Conservation (phyloP, 768 basidiomycete species). For the Xanthoconium purpureum region DNA sequence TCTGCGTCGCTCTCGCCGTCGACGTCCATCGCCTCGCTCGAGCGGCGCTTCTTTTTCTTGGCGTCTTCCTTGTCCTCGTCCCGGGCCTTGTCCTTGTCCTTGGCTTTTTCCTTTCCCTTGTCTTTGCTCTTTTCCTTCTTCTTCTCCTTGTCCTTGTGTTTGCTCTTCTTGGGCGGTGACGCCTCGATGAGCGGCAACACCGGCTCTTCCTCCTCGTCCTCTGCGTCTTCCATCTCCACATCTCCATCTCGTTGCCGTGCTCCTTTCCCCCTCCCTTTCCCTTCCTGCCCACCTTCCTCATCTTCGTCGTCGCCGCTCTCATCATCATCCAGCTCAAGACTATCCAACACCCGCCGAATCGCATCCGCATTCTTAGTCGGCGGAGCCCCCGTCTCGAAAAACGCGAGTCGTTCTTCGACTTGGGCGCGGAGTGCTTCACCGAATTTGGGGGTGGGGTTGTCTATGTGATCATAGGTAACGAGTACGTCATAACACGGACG, state of each 20-base stretch:
- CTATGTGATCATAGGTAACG: conserved; percentile 33
- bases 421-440: conserved; percentile 92
- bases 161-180: conserved; percentile 59
- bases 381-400: conserved; percentile 89
- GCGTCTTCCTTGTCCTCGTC: conserved; percentile 31
- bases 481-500: background rate
- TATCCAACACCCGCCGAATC: conserved; percentile 85
- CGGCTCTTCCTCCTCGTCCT: conserved; percentile 21
- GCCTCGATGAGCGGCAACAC: conserved; percentile 58
- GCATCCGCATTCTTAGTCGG: conserved; percentile 90
- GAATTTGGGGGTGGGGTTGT: conserved; percentile 85
- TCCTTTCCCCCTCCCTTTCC: background rate
- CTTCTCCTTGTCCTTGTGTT: conserved; percentile 38
- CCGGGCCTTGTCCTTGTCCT: background rate
- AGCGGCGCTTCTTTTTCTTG: conserved; percentile 57
- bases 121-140: conserved; percentile 7
- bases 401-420: conserved; percentile 91
- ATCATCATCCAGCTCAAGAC: conserved; percentile 65
- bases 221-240: conserved; percentile 44
- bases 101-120: conserved; percentile 31
- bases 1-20: conserved; percentile 46
- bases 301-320: conserved; percentile 53
- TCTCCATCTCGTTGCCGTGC: conserved; percentile 21
- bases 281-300: conserved; percentile 28
- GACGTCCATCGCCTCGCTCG: conserved; percentile 64